Conservation (phyloP, 257 asterid species). For the Solanum tarapatanum region DNA sequence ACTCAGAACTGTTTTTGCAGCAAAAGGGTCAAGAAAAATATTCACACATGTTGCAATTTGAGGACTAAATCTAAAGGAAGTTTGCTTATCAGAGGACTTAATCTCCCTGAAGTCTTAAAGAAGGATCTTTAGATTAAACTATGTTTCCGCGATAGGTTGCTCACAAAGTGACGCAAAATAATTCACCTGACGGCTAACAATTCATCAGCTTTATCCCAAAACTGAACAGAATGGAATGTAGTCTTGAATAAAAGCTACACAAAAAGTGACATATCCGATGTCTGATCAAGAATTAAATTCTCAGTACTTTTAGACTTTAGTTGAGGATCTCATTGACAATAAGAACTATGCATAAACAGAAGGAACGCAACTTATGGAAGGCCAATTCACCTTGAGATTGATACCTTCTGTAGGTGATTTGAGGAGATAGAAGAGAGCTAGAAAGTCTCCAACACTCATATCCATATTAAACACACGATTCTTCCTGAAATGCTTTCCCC, state of each 20-base stretch:
- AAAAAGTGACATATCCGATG: not conserved
- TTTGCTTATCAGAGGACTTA: not conserved
- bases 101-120: not conserved
- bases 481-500: slow-evolving; percentile 35
- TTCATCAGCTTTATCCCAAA: no score
- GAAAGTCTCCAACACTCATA: slow-evolving; percentile 82
- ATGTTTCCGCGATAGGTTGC: no score
- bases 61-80: not conserved
- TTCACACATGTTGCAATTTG: slow-evolving; percentile 7
- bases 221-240: no score
- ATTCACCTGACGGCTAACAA: no score
- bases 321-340: not conserved
- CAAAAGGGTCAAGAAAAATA: slow-evolving; percentile 71
- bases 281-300: not conserved
- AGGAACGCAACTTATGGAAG: not conserved
- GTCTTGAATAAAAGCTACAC: no score
- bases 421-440: slow-evolving; percentile 33
- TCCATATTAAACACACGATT: slow-evolving; percentile 75
- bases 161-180: no score
- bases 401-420: not conserved
- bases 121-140: not conserved
- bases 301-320: not conserved
- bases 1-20: slow-evolving; percentile 43
- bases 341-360: not conserved
- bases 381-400: not conserved